phyloP scores from a whole-genome alignment of 2,329 filamentous ascomycete genomes.

The Cladosporium sp. region DNA sequence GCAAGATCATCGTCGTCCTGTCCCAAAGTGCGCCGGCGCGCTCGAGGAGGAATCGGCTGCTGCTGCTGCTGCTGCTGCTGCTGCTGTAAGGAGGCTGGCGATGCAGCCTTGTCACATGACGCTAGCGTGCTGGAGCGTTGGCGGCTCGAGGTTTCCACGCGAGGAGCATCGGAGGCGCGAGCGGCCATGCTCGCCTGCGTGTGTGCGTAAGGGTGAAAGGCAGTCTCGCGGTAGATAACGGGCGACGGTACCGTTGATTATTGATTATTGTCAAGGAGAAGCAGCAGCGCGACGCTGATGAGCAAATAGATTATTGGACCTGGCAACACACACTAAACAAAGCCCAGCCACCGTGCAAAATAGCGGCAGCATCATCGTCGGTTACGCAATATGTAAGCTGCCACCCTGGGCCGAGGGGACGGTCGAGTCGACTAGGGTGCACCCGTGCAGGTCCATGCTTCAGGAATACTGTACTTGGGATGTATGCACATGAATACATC shows the following conservation, averaged over 20 bases:
- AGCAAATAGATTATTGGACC: not conserved
- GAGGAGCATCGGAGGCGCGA: not conserved
- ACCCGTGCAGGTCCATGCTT: not conserved
- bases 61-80: slow-evolving; percentile 1
- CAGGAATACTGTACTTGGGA: too few species aligned
- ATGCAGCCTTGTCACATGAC: not conserved
- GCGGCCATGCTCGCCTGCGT: not conserved
- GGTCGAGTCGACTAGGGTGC: not conserved
- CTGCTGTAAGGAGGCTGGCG: not conserved
- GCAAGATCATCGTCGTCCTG: not conserved
- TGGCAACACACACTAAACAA: not conserved
- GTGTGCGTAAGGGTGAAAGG: not conserved
- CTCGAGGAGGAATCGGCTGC: not conserved
- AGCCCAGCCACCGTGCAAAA: not conserved
- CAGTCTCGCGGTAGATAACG: not conserved
- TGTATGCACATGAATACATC: not conserved
- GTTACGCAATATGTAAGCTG: not conserved
- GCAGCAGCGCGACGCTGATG: not conserved
- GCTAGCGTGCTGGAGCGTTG: not conserved
- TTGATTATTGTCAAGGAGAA: not conserved
- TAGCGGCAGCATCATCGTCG: not conserved
- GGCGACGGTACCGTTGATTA: not conserved
- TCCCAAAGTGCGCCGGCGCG: slow-evolving; percentile 4
- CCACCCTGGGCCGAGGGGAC: not conserved
- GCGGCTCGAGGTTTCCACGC: not conserved